Evolutionary conservation across 805 yeast genomes (phyloP), one percentile per base, ranked within the genome.

Genomic region (Metschnikowia henanensis): DNA sequence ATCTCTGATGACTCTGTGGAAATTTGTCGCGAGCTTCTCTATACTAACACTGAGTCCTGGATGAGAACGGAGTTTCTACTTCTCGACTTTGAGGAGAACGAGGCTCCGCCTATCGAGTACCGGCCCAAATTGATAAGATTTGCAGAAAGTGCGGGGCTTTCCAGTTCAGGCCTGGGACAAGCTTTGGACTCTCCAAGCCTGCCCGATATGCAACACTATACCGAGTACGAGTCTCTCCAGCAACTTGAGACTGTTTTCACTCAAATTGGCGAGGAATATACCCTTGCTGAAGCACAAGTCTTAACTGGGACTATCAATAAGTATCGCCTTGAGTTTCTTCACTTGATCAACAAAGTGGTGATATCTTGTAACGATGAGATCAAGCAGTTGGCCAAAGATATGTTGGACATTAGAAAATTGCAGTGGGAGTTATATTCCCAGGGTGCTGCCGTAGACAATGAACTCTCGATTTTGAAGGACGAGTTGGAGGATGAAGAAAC

Each of bases 21-120:
- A 26, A 19, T 20, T 17, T 43, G 47, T 30, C 39, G 41, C 36
- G 36, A 34, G 5, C 29, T 23, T 9, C 37, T 43, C 12, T 37
- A 30, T 26, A 21, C 29, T 16, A 32, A 33, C 25, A 18, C 18
- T 9, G 32, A 29, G 35, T 22, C 25, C 15, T 43, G 47, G 47
- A 39, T 35, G 40, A 41, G 35, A 20, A 43, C 43, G 8, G 43
- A 43, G 34, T 31, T 43, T 17, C 28, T 43, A 15, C 40, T 43
- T n/a, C 26, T 43, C 16, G 21, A 35, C 29, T 23, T 43, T 30
- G 38, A 30, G 15, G 34, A 25, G 17, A 34, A 37, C 4, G 22
- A 33, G 19, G 18, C 29, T 4, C 17, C 7, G 4, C 39, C 43
- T 1, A 8, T 21, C n/a, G 29, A 30, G 23, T 19, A 20, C 6